Percentiles rank a stretch among this genome's conserved stretches.
Evolutionary conservation across 1,139 yeast genomes (phyloP).

Genomic region (Pichia sp.): DNA sequence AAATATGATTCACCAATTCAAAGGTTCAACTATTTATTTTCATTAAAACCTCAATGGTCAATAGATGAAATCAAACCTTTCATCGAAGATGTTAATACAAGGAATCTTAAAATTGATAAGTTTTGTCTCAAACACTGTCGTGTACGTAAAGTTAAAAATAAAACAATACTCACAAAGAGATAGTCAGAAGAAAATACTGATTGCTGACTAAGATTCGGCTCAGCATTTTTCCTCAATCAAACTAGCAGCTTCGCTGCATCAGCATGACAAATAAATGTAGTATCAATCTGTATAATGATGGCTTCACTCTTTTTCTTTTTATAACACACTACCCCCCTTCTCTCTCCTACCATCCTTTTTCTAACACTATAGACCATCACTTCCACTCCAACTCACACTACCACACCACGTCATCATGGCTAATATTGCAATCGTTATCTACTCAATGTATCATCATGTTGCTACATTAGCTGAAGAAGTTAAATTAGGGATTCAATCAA

Average conservation of each 20-base stretch:
- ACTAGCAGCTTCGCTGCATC: too few relatives aligned
- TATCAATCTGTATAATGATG: too few relatives aligned
- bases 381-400: not conserved
- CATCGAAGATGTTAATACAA: slow-evolving; percentile 47
- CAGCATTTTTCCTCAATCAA: too few relatives aligned
- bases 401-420: slow-evolving; percentile 15
- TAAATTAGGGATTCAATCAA: slow-evolving; percentile 36
- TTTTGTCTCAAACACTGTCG: slow-evolving; percentile 67
- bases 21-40: slow-evolving; percentile 58
- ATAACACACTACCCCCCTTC: too few relatives aligned
- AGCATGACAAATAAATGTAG: too few relatives aligned
- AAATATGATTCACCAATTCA: slow-evolving; percentile 39
- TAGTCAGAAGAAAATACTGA: too few relatives aligned
- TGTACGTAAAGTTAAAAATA: slow-evolving; percentile 5
- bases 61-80: slow-evolving; percentile 67
- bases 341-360: too few relatives aligned
- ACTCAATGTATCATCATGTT: slow-evolving; percentile 46
- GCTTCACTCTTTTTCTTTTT: too few relatives aligned
- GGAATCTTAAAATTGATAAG: slow-evolving; percentile 56
- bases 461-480: slow-evolving; percentile 36
- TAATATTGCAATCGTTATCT: slow-evolving; percentile 33
- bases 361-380: not conserved
- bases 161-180: slow-evolving; percentile 1
- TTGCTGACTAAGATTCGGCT: not conserved
- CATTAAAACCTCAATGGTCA: slow-evolving; percentile 59